Percentiles rank a stretch among this genome's conserved stretches.
Evolutionary conservation across 2,329 filamentous ascomycete species (phyloP).

Genomic region (Trichoderma sp.): DNA sequence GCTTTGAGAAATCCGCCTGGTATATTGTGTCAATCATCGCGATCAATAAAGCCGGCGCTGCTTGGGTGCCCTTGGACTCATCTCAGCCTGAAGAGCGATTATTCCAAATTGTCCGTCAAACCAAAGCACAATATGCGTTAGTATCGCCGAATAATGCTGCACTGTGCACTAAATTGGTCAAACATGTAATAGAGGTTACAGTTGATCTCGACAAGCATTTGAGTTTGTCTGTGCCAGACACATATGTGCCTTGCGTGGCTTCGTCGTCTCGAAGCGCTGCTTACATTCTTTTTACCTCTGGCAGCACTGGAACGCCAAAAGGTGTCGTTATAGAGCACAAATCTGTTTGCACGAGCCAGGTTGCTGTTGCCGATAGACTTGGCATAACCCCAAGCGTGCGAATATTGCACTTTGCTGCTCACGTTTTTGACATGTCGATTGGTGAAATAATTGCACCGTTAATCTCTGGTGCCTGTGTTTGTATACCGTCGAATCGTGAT

Average conservation of each 20-base stretch:
- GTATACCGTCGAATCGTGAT: background rate
- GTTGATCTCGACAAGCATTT: background rate
- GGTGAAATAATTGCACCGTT: background rate
- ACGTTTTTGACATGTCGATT: background rate
- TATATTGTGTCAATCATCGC: slow-evolving; percentile 22
- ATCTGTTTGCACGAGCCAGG: slow-evolving; percentile 6
- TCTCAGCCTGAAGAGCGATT: slow-evolving; percentile 5
- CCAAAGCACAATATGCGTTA: background rate
- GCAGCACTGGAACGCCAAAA: slow-evolving; percentile 22
- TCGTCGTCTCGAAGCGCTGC: slow-evolving; percentile 7
- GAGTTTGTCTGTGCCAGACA: background rate
- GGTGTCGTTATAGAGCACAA: slow-evolving; percentile 26
- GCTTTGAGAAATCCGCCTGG: slow-evolving; percentile 20
- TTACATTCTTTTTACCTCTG: slow-evolving; percentile 26
- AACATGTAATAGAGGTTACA: background rate
- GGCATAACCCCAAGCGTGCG: background rate
- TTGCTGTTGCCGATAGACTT: background rate
- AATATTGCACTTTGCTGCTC: background rate
- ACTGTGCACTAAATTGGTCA: background rate
- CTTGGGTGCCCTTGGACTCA: slow-evolving; percentile 20
- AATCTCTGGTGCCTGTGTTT: background rate
- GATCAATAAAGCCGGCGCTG: slow-evolving; percentile 22
- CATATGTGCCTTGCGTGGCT: background rate
- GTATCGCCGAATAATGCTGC: background rate
- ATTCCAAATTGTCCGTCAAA: background rate